phyloP scores from a whole-genome alignment of 2,329 filamentous ascomycete genomes.

The Aspergillus caelatus region DNA sequence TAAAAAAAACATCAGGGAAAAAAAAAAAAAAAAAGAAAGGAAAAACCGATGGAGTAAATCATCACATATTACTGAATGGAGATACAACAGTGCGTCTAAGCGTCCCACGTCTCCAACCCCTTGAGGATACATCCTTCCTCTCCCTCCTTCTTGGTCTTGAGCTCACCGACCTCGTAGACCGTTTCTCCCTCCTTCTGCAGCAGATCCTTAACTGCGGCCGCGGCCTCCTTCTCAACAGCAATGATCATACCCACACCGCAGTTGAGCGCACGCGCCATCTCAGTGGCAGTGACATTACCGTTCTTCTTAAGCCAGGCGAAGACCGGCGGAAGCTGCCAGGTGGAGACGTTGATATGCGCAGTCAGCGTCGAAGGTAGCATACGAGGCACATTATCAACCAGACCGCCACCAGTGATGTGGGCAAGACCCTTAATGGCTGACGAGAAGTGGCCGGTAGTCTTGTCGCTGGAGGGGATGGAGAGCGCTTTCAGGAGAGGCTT shows the following conservation, averaged over 20 bases:
- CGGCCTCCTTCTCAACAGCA: conserved; percentile 70
- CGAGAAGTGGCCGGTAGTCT: conserved; percentile 44
- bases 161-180: conserved; percentile 73
- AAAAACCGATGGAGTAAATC: conserved; percentile 10
- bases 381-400: conserved; percentile 90
- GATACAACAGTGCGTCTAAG: conserved; percentile 14
- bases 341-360: conserved; percentile 75
- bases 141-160: conserved; percentile 60
- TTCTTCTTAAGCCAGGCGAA: conserved; percentile 82
- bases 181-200: conserved; percentile 72
- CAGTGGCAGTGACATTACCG: conserved; percentile 69
- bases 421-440: conserved; percentile 83
- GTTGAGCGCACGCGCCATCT: conserved; percentile 95
- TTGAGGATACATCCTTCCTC: conserved; percentile 65
- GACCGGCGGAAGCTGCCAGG: conserved; percentile 76
- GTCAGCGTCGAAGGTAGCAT: conserved; percentile 81
- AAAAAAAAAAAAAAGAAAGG: conserved; percentile 6
- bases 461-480: conserved; percentile 27
- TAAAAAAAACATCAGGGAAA: conserved; percentile 9
- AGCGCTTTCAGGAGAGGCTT: conserved; percentile 73
- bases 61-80: neutral
- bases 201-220: conserved; percentile 59
- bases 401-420: conserved; percentile 93
- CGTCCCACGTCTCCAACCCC: conserved; percentile 57
- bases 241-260: conserved; percentile 93